These are phyloP conservation scores for Lactarius akahatsu DNA, from an alignment of 768 basidiomycete genomes.

Conservation along the genomic window DNA sequence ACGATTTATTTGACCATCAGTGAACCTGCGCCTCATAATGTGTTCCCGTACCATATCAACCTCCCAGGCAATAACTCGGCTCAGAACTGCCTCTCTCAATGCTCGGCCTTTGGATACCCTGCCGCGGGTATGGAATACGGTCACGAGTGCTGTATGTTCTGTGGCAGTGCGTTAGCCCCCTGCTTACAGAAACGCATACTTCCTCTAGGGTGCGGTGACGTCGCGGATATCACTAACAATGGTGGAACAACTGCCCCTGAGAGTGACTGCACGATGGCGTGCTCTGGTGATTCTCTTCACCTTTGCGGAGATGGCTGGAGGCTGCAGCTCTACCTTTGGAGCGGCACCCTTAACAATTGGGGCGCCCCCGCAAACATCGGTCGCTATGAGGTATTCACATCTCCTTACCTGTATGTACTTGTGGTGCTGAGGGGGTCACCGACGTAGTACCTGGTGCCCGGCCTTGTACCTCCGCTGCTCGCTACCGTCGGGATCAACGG, in stretches of 20 bases:
- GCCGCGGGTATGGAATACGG: conserved; percentile 70
- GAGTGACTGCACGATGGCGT: conserved; percentile 48
- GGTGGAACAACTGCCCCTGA: conserved; percentile 38
- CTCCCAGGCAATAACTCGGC: conserved; percentile 63
- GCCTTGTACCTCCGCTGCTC: conserved; percentile 69
- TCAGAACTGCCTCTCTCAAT: conserved; percentile 62
- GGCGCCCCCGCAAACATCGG: not conserved
- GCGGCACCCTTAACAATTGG: not conserved
- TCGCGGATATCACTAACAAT: conserved; percentile 47
- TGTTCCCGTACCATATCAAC: conserved; percentile 62
- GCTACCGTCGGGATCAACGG: conserved; percentile 78
- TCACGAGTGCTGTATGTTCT: conserved; percentile 65
- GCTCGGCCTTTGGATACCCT: conserved; percentile 68
- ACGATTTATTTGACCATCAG: conserved; percentile 36
- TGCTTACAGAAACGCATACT: not conserved
- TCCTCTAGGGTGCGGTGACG: conserved; percentile 66
- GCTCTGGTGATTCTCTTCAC: conserved; percentile 71
- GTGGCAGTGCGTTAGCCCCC: not conserved
- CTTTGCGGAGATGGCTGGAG: conserved; percentile 56
- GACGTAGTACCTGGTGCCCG: conserved; percentile 47
- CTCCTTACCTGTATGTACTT: not conserved
- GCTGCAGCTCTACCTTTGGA: conserved; percentile 1
- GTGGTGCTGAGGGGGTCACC: not conserved
- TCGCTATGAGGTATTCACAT: not conserved
- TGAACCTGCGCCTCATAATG: conserved; percentile 45